Conservation (phyloP, 2,329 filamentous ascomycete species). For the Sclerotinia subarctica region DNA sequence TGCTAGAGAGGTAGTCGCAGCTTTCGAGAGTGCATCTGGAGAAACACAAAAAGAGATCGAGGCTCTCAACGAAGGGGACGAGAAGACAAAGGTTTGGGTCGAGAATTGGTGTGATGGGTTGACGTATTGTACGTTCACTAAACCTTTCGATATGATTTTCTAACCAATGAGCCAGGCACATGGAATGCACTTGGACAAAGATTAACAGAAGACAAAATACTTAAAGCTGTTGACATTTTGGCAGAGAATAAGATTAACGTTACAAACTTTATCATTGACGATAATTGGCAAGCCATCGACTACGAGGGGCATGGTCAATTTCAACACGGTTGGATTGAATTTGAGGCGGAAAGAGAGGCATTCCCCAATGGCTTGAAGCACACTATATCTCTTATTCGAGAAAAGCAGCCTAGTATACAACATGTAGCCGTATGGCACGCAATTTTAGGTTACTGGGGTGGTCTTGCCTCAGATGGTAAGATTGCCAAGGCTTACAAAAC, state of each 20-base stretch:
- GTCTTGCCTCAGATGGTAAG: slow-evolving; percentile 70
- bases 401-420: slow-evolving; percentile 66
- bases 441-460: slow-evolving; percentile 84
- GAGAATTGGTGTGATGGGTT: slow-evolving; percentile 90
- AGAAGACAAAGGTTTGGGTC: slow-evolving; percentile 57
- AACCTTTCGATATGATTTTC: neutral
- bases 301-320: slow-evolving; percentile 50
- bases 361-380: slow-evolving; percentile 80
- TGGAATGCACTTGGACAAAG: slow-evolving; percentile 91
- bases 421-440: slow-evolving; percentile 96
- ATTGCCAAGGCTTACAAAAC: slow-evolving; percentile 80
- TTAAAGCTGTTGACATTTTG: slow-evolving; percentile 69
- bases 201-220: slow-evolving; percentile 76
- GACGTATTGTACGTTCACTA: slow-evolving; percentile 63
- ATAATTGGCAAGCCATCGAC: slow-evolving; percentile 87
- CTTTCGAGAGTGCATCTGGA: slow-evolving; percentile 44
- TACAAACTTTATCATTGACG: slow-evolving; percentile 88
- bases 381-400: slow-evolving; percentile 65
- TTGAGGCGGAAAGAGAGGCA: slow-evolving; percentile 75
- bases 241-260: slow-evolving; percentile 71
- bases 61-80: slow-evolving; percentile 47
- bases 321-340: slow-evolving; percentile 69
- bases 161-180: slow-evolving; percentile 52
- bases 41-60: slow-evolving; percentile 48
- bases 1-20: slow-evolving; percentile 63